Base-by-base conservation (phyloP, 345 rosid species). In the Erysimum cheiranthoides region DNA sequence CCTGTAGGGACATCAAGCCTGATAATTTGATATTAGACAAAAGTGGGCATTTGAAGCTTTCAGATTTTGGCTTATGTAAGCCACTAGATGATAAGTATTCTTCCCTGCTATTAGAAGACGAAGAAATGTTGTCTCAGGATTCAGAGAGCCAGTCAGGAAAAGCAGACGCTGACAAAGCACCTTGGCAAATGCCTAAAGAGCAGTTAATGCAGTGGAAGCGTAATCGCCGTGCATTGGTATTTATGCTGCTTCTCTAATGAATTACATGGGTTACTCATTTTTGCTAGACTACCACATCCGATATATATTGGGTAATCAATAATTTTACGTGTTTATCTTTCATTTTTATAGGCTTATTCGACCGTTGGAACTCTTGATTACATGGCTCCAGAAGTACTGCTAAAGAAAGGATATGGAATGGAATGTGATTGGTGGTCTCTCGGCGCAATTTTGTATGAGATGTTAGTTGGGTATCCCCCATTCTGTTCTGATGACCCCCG, bases 401-500 rank as follows among this genome's bases (percentile, higher is more conserved):
- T 94, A 30, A 94, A 94, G 88, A 92, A 90, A 86, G 98, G 97
- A 61, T 94, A 94, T 80, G 97, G 99, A 61, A 89, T 90, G 83
- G 97, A 95, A 82, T 95, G 99, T 53, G 97, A 95, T 80, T 95
- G 99, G 99, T 95, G 99, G 99, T 95, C 99, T 63, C 86, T 95
- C 49, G 97, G 99, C 30, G 97, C 97, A 80, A 92, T 95, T 82
- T 81, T 92, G 91, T 95, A 89, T 74, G 97, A 95, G 85, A 95
- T 95, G 99, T 86, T 95, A 62, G 75, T 92, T 65, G 99, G 99
- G 64, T 95, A 95, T 85, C 97, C 97, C 75, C 97, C 97, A 50
- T 95, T 95, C 80, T 95, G 94, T 76, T 92, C 99, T 71, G 99
- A 95, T 77, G 96, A 95, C 75, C 97, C 95, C 21, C 86, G 97